Conservation (phyloP, 305 asterid species). For the Rubia tinctorum region DNA sequence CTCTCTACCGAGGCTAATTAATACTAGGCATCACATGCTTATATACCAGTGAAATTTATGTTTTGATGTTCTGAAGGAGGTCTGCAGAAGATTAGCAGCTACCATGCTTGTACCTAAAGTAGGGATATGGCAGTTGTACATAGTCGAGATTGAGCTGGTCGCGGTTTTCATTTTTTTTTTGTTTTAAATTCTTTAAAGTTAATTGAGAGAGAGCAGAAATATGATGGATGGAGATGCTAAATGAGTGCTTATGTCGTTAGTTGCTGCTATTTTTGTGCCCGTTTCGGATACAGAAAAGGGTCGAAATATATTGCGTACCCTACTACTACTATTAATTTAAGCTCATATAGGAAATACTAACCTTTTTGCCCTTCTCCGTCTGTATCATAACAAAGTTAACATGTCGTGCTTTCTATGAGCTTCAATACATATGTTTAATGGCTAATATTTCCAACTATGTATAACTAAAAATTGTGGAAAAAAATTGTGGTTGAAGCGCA, state of each 20-base stretch:
- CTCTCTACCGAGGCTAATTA: conserved; percentile 43
- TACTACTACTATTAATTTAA: background rate
- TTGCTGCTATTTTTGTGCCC: background rate
- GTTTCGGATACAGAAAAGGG: background rate
- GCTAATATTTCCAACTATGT: too few species aligned
- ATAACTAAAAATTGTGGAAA: too few species aligned
- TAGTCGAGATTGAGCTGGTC: conserved; percentile 21
- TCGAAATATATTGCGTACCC: background rate
- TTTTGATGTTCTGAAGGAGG: conserved; percentile 1
- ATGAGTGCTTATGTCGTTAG: background rate
- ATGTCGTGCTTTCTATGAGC: too few species aligned
- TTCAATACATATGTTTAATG: too few species aligned
- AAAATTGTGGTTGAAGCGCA: too few species aligned
- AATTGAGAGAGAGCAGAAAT: background rate
- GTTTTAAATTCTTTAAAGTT: background rate
- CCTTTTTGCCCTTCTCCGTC: background rate
- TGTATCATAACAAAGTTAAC: too few species aligned
- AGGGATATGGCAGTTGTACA: conserved; percentile 31
- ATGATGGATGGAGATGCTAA: background rate
- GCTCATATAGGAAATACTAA: background rate
- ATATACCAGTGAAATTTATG: background rate
- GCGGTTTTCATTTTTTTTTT: conserved; percentile 10
- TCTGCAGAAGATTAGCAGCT: conserved; percentile 3
- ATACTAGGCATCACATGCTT: background rate
- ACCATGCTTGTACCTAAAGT: conserved; percentile 9